A percentile compares a stretch with the other conserved stretches of the same genome.
Evolutionary conservation across 2,329 filamentous ascomycete species (phyloP).

Genomic region (Colletotrichum neosansevieriae): DNA sequence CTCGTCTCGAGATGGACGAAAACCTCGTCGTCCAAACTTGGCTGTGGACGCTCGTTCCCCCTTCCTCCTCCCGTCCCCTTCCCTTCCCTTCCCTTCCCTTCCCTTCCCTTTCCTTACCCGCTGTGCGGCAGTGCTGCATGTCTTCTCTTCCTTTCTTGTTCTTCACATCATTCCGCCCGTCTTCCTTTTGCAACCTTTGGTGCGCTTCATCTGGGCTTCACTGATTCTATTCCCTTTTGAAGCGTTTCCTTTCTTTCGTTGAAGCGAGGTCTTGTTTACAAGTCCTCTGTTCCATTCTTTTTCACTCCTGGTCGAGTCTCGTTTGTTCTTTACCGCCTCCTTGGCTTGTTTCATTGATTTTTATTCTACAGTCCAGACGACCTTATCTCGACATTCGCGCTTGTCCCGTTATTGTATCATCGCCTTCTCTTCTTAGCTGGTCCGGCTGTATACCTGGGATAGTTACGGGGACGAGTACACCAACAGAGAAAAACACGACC

Average conservation of each 20-base stretch:
- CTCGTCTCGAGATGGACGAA: conserved; percentile 8
- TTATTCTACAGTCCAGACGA: conserved; percentile 27
- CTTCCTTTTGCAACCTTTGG: conserved; percentile 19
- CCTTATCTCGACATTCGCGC: not conserved
- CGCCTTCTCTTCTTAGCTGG: conserved; percentile 9
- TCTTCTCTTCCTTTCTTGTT: not conserved
- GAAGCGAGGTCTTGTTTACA: conserved; percentile 25
- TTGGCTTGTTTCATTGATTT: conserved; percentile 5
- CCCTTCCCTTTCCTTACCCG: not conserved
- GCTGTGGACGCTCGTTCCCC: conserved; percentile 5
- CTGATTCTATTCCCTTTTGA: conserved; percentile 6
- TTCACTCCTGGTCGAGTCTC: conserved; percentile 30
- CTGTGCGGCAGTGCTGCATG: conserved; percentile 1
- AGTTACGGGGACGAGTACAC: not conserved
- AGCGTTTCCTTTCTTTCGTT: conserved; percentile 34
- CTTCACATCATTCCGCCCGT: conserved; percentile 24
- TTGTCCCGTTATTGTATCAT: conserved; percentile 3
- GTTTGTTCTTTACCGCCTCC: not conserved
- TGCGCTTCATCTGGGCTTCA: conserved; percentile 34
- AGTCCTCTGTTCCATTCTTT: conserved; percentile 34
- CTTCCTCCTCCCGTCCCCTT: no score
- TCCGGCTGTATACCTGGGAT: not conserved
- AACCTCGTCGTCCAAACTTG: conserved; percentile 27
- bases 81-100: not conserved
- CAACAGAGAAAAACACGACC: not conserved